Percentiles rank a stretch among this genome's conserved stretches.
These are phyloP conservation scores for Raffaelea deltoideospora DNA, from an alignment of 2,329 filamentous ascomycete species.

Conservation along the genomic window DNA sequence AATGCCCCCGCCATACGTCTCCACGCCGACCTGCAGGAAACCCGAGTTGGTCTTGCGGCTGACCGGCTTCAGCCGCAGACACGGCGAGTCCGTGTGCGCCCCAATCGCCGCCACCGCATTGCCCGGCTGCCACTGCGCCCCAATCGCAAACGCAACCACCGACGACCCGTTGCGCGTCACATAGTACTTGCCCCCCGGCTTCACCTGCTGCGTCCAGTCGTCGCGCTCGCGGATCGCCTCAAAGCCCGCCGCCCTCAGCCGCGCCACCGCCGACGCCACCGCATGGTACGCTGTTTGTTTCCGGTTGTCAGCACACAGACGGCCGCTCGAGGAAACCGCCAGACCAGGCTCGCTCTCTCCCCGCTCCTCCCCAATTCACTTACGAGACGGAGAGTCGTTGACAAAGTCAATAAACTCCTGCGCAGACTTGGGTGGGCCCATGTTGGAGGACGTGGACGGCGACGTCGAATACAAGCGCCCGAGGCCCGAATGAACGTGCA, in stretches of 20 bases:
- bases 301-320: neutral
- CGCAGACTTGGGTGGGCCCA: constrained; percentile 43
- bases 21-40: constrained; percentile 87
- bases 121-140: constrained; percentile 77
- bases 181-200: constrained; percentile 88
- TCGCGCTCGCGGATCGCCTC: constrained; percentile 79
- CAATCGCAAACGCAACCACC: constrained; percentile 83
- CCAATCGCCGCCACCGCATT: constrained; percentile 88
- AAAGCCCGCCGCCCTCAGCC: constrained; percentile 74
- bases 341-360: neutral
- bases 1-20: constrained; percentile 91
- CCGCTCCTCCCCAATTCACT: constrained; percentile 13
- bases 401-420: constrained; percentile 86
- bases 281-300: constrained; percentile 69
- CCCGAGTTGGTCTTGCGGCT: constrained; percentile 78
- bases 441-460: constrained; percentile 18
- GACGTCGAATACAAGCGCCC: constrained; percentile 7
- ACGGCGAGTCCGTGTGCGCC: constrained; percentile 90
- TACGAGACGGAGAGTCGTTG: constrained; percentile 88
- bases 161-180: constrained; percentile 87
- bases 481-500: too few relatives aligned
- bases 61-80: constrained; percentile 82
- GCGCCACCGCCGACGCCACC: constrained; percentile 60
- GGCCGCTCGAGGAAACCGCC: too few relatives aligned
- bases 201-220: constrained; percentile 65